Conservation (phyloP, 1,284 basidiomycete genomes). For the Apiotrichum sp. region DNA sequence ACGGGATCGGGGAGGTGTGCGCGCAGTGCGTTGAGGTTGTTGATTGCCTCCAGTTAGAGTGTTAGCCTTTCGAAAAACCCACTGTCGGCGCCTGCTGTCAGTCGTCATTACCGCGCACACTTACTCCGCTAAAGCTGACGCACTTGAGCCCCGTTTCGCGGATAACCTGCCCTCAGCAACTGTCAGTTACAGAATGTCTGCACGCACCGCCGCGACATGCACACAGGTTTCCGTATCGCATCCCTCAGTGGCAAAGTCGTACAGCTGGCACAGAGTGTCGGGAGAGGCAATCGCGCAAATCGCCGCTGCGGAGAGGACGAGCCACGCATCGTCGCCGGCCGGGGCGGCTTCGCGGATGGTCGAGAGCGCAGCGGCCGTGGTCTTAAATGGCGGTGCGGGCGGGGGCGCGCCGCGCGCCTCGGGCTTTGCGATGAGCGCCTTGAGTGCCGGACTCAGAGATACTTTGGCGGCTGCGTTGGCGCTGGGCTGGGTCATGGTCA, state of each 20-base stretch:
- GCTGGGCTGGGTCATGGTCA: no score
- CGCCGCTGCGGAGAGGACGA: background rate
- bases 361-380: no score
- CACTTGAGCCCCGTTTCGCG: background rate
- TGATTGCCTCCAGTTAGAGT: background rate
- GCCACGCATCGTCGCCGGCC: background rate
- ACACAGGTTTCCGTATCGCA: background rate
- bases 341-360: no score
- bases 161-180: background rate
- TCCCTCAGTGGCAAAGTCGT: background rate
- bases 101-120: background rate
- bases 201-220: background rate
- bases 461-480: background rate
- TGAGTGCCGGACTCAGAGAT: background rate
- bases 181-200: background rate
- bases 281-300: background rate
- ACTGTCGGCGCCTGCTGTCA: slow-evolving; percentile 1
- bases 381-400: background rate
- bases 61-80: no score
- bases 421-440: background rate
- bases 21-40: slow-evolving; percentile 1
- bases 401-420: background rate
- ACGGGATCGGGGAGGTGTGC: background rate
- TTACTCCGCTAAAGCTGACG: background rate
- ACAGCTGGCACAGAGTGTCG: background rate